These are phyloP conservation scores for Pseudogymnoascus sp. DNA, from an alignment of 2,329 filamentous ascomycete species.

Conservation along the genomic window DNA sequence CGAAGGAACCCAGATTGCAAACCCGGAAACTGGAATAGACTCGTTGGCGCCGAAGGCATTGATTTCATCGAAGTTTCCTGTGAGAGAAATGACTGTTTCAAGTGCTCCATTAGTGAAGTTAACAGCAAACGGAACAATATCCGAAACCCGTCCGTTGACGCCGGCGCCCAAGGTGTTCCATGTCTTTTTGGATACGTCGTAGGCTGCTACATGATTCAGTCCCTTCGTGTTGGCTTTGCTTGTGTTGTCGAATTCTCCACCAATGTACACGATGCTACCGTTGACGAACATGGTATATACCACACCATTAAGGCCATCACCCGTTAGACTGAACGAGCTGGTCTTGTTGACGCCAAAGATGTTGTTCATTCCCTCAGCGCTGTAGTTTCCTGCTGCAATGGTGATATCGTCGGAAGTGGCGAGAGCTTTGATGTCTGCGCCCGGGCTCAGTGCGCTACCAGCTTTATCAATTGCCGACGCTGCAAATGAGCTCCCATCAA, in stretches of 20 bases:
- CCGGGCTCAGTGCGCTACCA: constrained; percentile 59
- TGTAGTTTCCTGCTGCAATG: constrained; percentile 82
- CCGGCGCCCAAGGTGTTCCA: constrained; percentile 82
- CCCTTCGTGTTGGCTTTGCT: constrained; percentile 52
- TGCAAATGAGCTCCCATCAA: constrained; percentile 56
- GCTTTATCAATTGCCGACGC: constrained; percentile 71
- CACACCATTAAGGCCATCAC: constrained; percentile 70
- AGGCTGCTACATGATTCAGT: constrained; percentile 70
- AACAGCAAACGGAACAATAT: constrained; percentile 68
- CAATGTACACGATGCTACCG: constrained; percentile 63
- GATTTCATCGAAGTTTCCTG: constrained; percentile 70
- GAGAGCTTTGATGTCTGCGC: constrained; percentile 66
- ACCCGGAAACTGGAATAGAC: constrained; percentile 59
- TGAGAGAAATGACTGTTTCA: constrained; percentile 72
- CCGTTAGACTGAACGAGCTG: constrained; percentile 54
- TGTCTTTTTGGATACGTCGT: constrained; percentile 57
- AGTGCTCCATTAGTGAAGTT: constrained; percentile 64
- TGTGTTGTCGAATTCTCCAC: constrained; percentile 77
- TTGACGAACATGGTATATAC: constrained; percentile 67
- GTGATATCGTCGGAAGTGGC: constrained; percentile 55
- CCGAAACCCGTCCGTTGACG: constrained; percentile 69
- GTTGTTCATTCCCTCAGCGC: constrained; percentile 59
- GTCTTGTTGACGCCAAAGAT: constrained; percentile 65
- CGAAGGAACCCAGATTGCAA: constrained; percentile 89
- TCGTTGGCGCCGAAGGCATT: constrained; percentile 58